Conservation (phyloP, 148 eudicot genomes). For the Chenopodium suecicum region DNA sequence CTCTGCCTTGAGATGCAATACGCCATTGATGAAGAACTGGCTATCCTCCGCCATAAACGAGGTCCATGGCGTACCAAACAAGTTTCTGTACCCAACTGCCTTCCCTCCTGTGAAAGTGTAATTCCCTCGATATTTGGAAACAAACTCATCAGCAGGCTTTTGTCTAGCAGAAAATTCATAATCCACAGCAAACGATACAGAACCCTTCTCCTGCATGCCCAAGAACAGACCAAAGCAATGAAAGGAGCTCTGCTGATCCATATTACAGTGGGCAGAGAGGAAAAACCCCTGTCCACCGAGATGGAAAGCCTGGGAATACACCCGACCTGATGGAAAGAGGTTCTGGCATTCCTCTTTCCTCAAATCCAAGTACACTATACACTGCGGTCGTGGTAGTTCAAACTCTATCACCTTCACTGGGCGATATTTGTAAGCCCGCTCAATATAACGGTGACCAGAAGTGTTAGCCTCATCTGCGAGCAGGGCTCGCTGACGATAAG, state of each 20-base stretch:
- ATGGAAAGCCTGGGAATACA: constrained; percentile 72
- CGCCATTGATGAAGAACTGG: constrained; percentile 54
- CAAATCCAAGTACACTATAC: constrained; percentile 68
- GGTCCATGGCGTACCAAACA: constrained; percentile 58
- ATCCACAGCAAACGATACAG: constrained; percentile 52
- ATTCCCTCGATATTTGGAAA: constrained; percentile 52
- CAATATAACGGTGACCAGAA: constrained; percentile 36
- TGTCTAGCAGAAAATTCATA: constrained; percentile 59
- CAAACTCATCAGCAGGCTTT: constrained; percentile 45
- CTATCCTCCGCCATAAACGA: constrained; percentile 63
- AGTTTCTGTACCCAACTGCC: constrained; percentile 68
- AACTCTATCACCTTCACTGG: constrained; percentile 59
- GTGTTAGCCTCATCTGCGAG: constrained; percentile 36
- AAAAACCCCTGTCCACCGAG: constrained; percentile 70
- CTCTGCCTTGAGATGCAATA: constrained; percentile 67
- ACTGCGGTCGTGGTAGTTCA: constrained; percentile 52
- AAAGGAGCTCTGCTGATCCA: constrained; percentile 61
- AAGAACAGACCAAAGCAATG: constrained; percentile 75
- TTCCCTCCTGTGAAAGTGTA: constrained; percentile 67
- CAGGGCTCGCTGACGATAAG: constrained; percentile 49
- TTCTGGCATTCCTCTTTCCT: constrained; percentile 53
- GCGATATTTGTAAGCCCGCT: constrained; percentile 63
- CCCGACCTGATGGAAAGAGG: constrained; percentile 50
- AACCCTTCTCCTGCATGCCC: constrained; percentile 80
- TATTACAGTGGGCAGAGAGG: constrained; percentile 70